Evolutionary conservation across 768 basidiomycete genomes (phyloP).

Genomic region (Pleurotus pulmonarius): DNA sequence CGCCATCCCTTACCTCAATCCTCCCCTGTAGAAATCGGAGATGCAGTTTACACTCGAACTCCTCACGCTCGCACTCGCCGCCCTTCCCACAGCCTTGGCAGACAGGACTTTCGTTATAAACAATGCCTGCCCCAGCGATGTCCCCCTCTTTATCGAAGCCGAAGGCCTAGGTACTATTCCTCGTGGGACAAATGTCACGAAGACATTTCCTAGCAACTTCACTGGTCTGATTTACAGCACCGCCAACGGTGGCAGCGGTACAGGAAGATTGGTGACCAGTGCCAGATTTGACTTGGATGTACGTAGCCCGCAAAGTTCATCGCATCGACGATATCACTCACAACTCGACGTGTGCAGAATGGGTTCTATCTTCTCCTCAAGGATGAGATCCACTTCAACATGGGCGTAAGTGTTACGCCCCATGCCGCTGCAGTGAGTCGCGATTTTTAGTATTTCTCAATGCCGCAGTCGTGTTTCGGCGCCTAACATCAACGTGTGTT

Average conservation of each 20-base stretch:
- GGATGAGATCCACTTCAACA: conserved; percentile 26
- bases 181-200: conserved; percentile 11
- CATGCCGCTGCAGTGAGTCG: conserved; percentile 12
- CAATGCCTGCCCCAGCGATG: conserved; percentile 20
- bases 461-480: background rate
- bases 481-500: too few species aligned
- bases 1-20: too few species aligned
- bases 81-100: background rate
- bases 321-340: background rate
- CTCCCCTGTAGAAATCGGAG: too few species aligned
- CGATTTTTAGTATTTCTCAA: background rate
- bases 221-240: conserved; percentile 19
- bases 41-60: background rate
- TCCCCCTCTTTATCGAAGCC: conserved; percentile 16
- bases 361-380: conserved; percentile 27
- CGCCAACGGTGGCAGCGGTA: conserved; percentile 15
- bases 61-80: background rate
- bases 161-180: conserved; percentile 12
- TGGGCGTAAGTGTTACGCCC: conserved; percentile 26
- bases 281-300: conserved; percentile 19
- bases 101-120: conserved; percentile 10
- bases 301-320: background rate
- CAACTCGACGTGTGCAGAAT: conserved; percentile 11
- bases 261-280: conserved; percentile 13
- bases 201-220: conserved; percentile 8